phyloP scores from a whole-genome alignment of 2,329 filamentous ascomycete species.

The Metarhizium album region DNA sequence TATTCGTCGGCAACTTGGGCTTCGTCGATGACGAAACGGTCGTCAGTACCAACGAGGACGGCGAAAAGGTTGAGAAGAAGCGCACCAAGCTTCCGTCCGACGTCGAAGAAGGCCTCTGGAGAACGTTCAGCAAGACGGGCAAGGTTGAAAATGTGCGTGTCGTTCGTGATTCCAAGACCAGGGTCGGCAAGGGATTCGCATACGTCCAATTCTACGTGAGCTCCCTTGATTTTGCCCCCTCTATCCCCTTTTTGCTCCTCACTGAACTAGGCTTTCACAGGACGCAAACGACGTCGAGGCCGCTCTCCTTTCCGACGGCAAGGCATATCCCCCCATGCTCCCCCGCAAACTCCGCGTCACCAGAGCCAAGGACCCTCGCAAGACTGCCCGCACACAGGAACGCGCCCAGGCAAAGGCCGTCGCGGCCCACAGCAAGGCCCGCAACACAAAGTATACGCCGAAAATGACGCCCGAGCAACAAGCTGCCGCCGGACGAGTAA shows the following conservation, averaged over 20 bases:
- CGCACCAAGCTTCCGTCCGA: slow-evolving; percentile 68
- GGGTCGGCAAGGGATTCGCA: slow-evolving; percentile 92
- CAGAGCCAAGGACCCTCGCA: slow-evolving; percentile 66
- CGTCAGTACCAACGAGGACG: slow-evolving; percentile 52
- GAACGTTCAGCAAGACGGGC: slow-evolving; percentile 62
- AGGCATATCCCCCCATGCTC: slow-evolving; percentile 91
- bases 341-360: slow-evolving; percentile 77
- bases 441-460: slow-evolving; percentile 48
- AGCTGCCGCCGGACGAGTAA: slow-evolving; percentile 61
- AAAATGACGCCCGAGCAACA: slow-evolving; percentile 61
- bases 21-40: slow-evolving; percentile 89
- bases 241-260: neutral
- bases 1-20: slow-evolving; percentile 92
- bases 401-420: slow-evolving; percentile 20
- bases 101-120: slow-evolving; percentile 87
- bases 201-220: slow-evolving; percentile 86
- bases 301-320: slow-evolving; percentile 78
- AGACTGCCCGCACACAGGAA: slow-evolving; percentile 39
- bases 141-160: slow-evolving; percentile 90
- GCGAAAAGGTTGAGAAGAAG: slow-evolving; percentile 59
- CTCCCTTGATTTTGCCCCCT: slow-evolving; percentile 6
- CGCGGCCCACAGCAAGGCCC: slow-evolving; percentile 25
- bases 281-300: slow-evolving; percentile 82
- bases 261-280: slow-evolving; percentile 21
- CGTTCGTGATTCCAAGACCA: slow-evolving; percentile 76